Conservation (phyloP, 176 grass and related monocot genomes). For the Olyra latifolia region DNA sequence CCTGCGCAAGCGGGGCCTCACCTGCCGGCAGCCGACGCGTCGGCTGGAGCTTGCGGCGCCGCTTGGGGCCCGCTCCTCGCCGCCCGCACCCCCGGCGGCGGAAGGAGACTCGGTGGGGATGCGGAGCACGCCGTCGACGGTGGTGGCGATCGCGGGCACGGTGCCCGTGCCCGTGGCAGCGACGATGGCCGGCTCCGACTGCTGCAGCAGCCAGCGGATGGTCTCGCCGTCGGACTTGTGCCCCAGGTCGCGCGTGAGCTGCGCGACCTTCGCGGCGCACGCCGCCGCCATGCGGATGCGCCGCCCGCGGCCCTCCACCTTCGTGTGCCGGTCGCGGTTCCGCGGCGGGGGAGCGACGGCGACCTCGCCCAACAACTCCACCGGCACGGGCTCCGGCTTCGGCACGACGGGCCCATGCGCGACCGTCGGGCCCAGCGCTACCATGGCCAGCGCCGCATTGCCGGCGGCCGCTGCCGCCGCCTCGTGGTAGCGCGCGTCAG, state of each 20-base stretch:
- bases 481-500: conserved; percentile 3
- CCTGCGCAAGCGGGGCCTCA: neutral
- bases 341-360: conserved; percentile 41
- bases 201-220: conserved; percentile 86
- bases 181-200: conserved; percentile 78
- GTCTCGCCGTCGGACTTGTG: conserved; percentile 92
- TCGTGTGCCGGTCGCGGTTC: conserved; percentile 87
- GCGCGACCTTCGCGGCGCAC: conserved; percentile 65
- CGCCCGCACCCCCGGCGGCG: neutral
- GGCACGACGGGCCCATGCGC: conserved; percentile 45
- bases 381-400: conserved; percentile 60
- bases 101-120: conserved; percentile 57
- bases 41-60: conserved; percentile 77
- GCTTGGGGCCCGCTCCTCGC: conserved; percentile 39
- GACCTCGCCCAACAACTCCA: conserved; percentile 50
- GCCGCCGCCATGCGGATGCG: conserved; percentile 82
- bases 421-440: conserved; percentile 15
- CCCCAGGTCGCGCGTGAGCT: conserved; percentile 72
- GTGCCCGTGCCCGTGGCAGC: conserved; percentile 86
- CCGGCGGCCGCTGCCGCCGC: neutral
- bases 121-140: conserved; percentile 67
- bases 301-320: conserved; percentile 86
- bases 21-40: conserved; percentile 35
- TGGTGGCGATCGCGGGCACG: conserved; percentile 71
- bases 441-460: conserved; percentile 7